phyloP scores from a whole-genome alignment of 192 early-diverging fungal species.

The Cetraspora pellucida region DNA sequence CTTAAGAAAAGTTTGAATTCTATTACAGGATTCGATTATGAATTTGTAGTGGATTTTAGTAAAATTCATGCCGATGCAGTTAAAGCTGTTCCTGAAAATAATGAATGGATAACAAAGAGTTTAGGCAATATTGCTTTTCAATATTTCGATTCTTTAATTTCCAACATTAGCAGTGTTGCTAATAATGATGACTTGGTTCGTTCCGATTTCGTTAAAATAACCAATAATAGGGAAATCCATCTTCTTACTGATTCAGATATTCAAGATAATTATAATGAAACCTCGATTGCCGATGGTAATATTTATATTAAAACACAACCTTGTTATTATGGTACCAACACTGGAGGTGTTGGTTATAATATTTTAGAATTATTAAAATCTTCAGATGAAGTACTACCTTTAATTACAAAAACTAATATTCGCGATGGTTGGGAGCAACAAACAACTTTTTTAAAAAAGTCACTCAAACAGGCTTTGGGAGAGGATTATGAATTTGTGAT shows the following conservation, averaged over 20 bases:
- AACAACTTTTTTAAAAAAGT: background rate
- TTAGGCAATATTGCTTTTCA: conserved; percentile 20
- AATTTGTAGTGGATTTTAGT: conserved; percentile 21
- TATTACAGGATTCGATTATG: conserved; percentile 20
- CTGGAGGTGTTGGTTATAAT: conserved; percentile 6
- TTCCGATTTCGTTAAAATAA: conserved; percentile 16
- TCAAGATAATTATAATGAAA: background rate
- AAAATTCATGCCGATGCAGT: background rate
- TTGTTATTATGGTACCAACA: background rate
- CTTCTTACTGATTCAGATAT: conserved; percentile 12
- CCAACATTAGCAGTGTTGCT: conserved; percentile 4
- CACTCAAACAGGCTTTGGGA: conserved; percentile 2
- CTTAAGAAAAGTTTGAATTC: conserved; percentile 9
- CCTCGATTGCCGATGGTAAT: conserved; percentile 3
- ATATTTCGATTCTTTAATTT: conserved; percentile 18
- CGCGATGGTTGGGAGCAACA: conserved; percentile 25
- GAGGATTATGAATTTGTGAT: conserved; percentile 23
- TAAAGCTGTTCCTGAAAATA: background rate
- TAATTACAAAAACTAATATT: conserved; percentile 19
- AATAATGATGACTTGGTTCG: conserved; percentile 20
- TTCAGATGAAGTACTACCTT: conserved; percentile 4
- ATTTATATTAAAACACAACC: conserved; percentile 16
- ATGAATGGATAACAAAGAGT: background rate
- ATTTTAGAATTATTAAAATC: conserved; percentile 2
- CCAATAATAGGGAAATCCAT: conserved; percentile 3